phyloP scores from a whole-genome alignment of 2,329 filamentous ascomycete species.

The Trichoderma simmonsii region DNA sequence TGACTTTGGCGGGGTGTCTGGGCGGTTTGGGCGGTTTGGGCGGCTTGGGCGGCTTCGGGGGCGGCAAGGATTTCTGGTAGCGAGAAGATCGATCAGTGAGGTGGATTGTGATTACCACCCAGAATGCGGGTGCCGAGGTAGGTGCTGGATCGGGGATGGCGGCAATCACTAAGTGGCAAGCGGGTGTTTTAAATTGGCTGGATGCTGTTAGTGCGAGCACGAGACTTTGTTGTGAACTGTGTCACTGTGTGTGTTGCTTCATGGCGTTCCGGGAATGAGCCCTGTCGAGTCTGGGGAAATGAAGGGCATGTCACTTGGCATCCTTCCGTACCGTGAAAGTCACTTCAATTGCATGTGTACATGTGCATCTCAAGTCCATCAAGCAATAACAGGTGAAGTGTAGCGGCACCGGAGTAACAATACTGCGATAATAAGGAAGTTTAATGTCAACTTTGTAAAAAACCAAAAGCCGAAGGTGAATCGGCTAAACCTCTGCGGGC shows the following conservation, averaged over 20 bases:
- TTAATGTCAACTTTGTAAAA: neutral
- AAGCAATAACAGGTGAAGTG: neutral
- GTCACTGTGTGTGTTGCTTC: neutral
- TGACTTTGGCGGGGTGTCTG: constrained; percentile 25
- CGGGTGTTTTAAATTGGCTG: neutral
- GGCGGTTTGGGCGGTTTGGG: neutral
- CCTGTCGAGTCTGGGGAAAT: neutral
- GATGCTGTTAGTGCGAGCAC: neutral
- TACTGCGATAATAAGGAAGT: neutral
- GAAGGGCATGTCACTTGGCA: neutral
- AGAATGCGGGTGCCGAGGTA: neutral
- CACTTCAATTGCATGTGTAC: neutral
- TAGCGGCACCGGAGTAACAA: constrained; percentile 3
- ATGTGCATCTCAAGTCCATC: neutral
- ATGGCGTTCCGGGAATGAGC: neutral
- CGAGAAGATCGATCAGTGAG: neutral
- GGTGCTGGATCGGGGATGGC: neutral
- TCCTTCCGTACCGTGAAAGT: neutral
- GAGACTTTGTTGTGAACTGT: neutral
- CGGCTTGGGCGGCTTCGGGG: neutral
- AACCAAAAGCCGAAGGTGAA: neutral
- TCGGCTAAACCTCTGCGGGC: constrained; percentile 4
- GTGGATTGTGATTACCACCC: neutral
- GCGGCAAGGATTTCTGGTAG: neutral
- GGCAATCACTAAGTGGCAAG: neutral